These are phyloP conservation scores for Melanogaster broomeanus DNA, from an alignment of 768 basidiomycete genomes.

Conservation along the genomic window DNA sequence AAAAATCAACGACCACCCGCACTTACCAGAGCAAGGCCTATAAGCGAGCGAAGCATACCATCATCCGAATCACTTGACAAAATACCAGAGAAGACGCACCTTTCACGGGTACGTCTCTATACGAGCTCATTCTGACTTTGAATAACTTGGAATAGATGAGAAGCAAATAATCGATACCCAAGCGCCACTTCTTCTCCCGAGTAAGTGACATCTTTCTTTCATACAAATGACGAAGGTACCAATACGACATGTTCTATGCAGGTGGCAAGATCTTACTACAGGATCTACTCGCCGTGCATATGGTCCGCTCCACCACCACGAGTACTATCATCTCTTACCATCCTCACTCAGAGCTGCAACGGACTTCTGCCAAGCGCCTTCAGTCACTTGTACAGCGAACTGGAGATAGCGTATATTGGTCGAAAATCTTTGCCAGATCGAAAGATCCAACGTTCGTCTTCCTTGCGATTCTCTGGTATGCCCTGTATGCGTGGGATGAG, in stretches of 20 bases:
- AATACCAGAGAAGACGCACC: slow-evolving; percentile 1
- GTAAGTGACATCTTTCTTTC: slow-evolving; percentile 23
- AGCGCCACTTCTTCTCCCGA: slow-evolving; percentile 41
- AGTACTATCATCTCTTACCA: slow-evolving; percentile 34
- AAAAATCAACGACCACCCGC: slow-evolving; percentile 27
- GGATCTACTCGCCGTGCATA: slow-evolving; percentile 56
- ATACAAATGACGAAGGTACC: neutral
- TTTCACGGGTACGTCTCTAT: slow-evolving; percentile 14
- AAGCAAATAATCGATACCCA: slow-evolving; percentile 51
- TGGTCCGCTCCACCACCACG: slow-evolving; percentile 39
- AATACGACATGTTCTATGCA: slow-evolving; percentile 1
- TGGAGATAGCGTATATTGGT: slow-evolving; percentile 37
- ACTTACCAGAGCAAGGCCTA: slow-evolving; percentile 8
- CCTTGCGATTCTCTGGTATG: slow-evolving; percentile 57
- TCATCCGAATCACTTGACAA: neutral
- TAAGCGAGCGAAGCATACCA: slow-evolving; percentile 11
- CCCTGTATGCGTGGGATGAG: slow-evolving; percentile 65
- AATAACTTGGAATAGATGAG: slow-evolving; percentile 13
- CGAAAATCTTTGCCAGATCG: slow-evolving; percentile 25
- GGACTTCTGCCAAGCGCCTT: slow-evolving; percentile 31
- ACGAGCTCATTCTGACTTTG: neutral
- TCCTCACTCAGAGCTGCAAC: slow-evolving; percentile 19
- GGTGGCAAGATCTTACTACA: slow-evolving; percentile 28
- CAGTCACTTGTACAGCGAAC: slow-evolving; percentile 30
- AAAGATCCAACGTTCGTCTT: slow-evolving; percentile 59